Evolutionary conservation across 257 asterid species (phyloP).

Genomic region (Lavandula angustifolia): DNA sequence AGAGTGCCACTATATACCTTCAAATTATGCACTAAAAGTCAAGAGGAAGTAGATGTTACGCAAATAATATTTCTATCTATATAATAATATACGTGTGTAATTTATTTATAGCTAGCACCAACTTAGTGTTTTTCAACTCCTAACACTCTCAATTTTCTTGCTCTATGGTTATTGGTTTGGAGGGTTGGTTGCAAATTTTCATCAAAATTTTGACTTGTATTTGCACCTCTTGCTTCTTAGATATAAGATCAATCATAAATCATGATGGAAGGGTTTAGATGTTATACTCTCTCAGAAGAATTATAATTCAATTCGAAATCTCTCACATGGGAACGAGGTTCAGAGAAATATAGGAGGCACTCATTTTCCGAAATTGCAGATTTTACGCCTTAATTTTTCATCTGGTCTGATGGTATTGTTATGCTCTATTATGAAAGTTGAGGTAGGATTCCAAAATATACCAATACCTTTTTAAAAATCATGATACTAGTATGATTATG

Average conservation of each 20-base stretch:
- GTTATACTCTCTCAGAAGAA: too few relatives aligned
- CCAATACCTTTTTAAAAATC: neutral
- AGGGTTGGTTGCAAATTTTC: slow-evolving; percentile 4
- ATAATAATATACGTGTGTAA: too few relatives aligned
- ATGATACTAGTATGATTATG: slow-evolving; percentile 7
- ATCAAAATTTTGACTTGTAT: slow-evolving; percentile 9
- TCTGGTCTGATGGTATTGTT: too few relatives aligned
- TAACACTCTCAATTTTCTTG: slow-evolving; percentile 9
- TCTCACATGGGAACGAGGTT: too few relatives aligned
- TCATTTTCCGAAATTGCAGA: too few relatives aligned
- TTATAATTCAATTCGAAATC: too few relatives aligned
- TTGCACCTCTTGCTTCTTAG: too few relatives aligned
- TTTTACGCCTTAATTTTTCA: too few relatives aligned
- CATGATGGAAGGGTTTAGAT: too few relatives aligned
- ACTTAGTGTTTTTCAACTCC: slow-evolving; percentile 22
- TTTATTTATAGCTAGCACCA: slow-evolving; percentile 16
- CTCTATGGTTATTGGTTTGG: slow-evolving; percentile 1
- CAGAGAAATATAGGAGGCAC: too few relatives aligned
- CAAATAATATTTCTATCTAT: slow-evolving; percentile 1
- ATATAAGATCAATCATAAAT: too few relatives aligned
- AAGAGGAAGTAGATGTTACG: slow-evolving; percentile 25
- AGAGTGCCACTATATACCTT: neutral
- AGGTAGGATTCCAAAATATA: neutral
- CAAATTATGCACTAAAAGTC: slow-evolving; percentile 13
- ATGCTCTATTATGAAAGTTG: neutral